Percentiles rank a stretch among this genome's conserved stretches.
Conservation (phyloP, 192 early-diverging fungal species). For the Coemansia sp. region DNA sequence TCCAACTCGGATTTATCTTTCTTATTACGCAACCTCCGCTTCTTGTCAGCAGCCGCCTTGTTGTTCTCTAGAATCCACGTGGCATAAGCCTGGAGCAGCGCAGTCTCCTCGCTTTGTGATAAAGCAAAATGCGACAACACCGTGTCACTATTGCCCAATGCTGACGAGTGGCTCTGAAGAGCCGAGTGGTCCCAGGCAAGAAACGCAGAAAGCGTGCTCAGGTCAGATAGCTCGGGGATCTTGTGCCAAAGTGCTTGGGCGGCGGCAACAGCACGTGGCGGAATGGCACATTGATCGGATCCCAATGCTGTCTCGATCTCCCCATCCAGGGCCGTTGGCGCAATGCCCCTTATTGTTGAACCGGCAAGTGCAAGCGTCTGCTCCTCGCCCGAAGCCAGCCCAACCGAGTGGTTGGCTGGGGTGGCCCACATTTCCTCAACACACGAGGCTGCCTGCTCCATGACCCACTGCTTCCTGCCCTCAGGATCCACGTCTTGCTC, state of each 20-base stretch:
- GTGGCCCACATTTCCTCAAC: conserved; percentile 45
- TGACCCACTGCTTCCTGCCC: conserved; percentile 24
- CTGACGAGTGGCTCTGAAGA: neutral
- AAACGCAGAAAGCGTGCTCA: conserved; percentile 26
- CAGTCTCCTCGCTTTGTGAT: conserved; percentile 34
- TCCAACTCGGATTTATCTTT: conserved; percentile 27
- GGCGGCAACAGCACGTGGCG: conserved; percentile 31
- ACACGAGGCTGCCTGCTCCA: conserved; percentile 37
- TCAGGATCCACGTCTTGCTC: neutral
- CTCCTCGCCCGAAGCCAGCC: conserved; percentile 13
- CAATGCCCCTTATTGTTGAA: neutral
- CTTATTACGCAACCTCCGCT: conserved; percentile 28
- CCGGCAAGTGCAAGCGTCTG: conserved; percentile 17
- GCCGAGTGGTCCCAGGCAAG: conserved; percentile 47
- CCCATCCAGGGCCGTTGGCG: conserved; percentile 25
- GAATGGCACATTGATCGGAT: conserved; percentile 10
- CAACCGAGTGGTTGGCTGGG: conserved; percentile 13
- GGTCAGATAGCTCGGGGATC: conserved; percentile 23
- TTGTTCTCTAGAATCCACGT: conserved; percentile 30
- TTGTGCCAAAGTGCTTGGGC: conserved; percentile 38
- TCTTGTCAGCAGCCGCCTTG: conserved; percentile 12
- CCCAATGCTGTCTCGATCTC: conserved; percentile 16
- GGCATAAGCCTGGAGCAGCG: conserved; percentile 38
- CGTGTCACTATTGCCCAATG: neutral
- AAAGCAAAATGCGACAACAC: conserved; percentile 19